Conservation (phyloP, 208 protist genomes). For the Trypanosoma caninum region DNA sequence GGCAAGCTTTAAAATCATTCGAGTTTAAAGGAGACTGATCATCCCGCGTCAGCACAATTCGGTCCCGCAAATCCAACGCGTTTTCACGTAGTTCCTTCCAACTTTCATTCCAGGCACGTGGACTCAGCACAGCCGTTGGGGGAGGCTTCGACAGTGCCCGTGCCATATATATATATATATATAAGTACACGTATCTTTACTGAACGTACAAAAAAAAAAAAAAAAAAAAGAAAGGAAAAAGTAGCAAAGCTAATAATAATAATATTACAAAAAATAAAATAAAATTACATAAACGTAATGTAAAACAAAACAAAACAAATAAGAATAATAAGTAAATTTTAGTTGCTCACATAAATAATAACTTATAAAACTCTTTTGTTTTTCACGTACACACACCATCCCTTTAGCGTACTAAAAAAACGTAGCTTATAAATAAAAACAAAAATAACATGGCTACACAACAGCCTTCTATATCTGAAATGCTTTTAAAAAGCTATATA, state of each 20-base stretch:
- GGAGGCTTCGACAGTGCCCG: background rate
- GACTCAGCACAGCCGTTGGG: background rate
- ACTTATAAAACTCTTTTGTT: no score
- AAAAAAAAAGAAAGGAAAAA: slow-evolving; percentile 13
- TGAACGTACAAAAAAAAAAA: slow-evolving; percentile 15
- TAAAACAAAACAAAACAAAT: slow-evolving; percentile 13
- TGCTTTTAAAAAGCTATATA: no score
- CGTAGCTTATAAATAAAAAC: no score
- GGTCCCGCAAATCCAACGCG: slow-evolving; percentile 22
- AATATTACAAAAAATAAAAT: background rate
- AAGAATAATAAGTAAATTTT: slow-evolving; percentile 1
- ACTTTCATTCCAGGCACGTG: slow-evolving; percentile 5
- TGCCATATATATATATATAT: background rate
- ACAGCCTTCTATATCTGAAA: no score
- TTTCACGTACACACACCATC: no score
- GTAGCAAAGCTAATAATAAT: slow-evolving; percentile 9
- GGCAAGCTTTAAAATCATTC: slow-evolving; percentile 30
- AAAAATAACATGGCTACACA: no score
- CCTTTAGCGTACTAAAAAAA: no score
- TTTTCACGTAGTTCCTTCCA: slow-evolving; percentile 16
- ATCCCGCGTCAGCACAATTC: slow-evolving; percentile 46
- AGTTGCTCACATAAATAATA: no score
- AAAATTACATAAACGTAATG: background rate
- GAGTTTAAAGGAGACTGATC: slow-evolving; percentile 39
- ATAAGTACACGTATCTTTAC: background rate